Base-by-base conservation (phyloP, 2,329 filamentous ascomycete genomes). In the Ascochyta lentis region DNA sequence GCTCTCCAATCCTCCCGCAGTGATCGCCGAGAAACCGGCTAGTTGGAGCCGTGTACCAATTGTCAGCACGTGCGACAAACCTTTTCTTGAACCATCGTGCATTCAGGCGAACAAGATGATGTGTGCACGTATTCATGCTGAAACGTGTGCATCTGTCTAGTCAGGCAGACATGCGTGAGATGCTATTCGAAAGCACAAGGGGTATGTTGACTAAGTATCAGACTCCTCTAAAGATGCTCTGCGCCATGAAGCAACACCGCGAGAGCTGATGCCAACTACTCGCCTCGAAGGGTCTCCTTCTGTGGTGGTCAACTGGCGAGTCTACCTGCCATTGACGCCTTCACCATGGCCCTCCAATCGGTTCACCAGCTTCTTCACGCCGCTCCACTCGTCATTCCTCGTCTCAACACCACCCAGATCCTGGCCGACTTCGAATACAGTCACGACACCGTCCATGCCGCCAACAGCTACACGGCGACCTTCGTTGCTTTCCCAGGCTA, bases 401-500 rank as follows among this genome's bases (percentile, higher is more conserved):
- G 91, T 83, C 69, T 98, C 95, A 64, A 89, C 88, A n/a, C 92
- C 93, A 24, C 93, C 92, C 10, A 96, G 75, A 63, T 93, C 86
- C 67, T 83, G 80, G 23, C 92, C 89, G 53, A 99, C 94, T 77
- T 99, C 95, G 71, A 98, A 99, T 7, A 99, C 86, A 0, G 90
- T 96, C 22, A 97, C 82, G 1, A 92, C 87, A 10, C 94, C 94
- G 70, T 97, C 93, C 58, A 99, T 89, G 4, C 95, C 95, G 40
- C 95, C 96, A 0, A 92, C 92, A 1, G 94, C 95, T 46, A 98
- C 80, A 47, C 91, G 85, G 76, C 89, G 90, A 44, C 95, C 96
- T 72, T 97, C 93, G 40, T 86, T 89, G 67, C 88, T 87, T 78
- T 99, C 95, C 95, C 95, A 99, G 0, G 92, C 89, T 39, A 97